These are phyloP conservation scores for Cercis canadensis DNA, from an alignment of 306 rosid genomes.

Conservation along the genomic window DNA sequence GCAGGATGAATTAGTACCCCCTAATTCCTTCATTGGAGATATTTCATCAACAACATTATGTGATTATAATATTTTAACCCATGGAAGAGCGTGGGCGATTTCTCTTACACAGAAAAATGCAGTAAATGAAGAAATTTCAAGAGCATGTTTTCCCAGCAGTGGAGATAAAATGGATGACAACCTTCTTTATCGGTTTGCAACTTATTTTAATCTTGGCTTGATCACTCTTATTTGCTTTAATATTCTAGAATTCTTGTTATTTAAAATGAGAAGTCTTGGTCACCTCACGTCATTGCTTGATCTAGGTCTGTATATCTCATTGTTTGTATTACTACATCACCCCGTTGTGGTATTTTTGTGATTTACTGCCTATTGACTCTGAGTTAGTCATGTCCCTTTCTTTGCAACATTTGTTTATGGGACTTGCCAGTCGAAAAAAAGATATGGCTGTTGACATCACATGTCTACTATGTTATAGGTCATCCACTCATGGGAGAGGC, in stretches of 20 bases:
- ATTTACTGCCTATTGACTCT: constrained; percentile 13
- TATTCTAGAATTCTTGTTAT: constrained; percentile 1
- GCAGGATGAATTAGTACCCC: constrained; percentile 62
- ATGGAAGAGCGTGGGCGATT: constrained; percentile 88
- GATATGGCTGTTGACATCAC: constrained; percentile 29
- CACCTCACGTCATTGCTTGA: background rate
- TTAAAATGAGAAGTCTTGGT: background rate
- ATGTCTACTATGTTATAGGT: constrained; percentile 56
- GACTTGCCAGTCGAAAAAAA: constrained; percentile 17
- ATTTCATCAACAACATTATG: constrained; percentile 45
- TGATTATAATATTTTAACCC: constrained; percentile 54
- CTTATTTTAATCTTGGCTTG: constrained; percentile 30
- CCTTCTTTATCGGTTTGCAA: constrained; percentile 79
- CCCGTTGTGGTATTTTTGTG: constrained; percentile 12
- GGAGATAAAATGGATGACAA: constrained; percentile 51
- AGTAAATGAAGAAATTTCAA: constrained; percentile 70
- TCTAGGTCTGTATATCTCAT: background rate
- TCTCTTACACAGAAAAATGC: constrained; percentile 70
- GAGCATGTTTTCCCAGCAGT: constrained; percentile 50
- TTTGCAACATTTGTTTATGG: background rate
- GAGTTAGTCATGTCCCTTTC: constrained; percentile 4
- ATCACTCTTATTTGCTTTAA: constrained; percentile 23
- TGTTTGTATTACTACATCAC: background rate
- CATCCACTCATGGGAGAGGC: constrained; percentile 88
- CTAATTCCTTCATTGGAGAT: constrained; percentile 53